Conservation (phyloP, 108 stramenopile genomes). For the Bacterosira constricta region DNA sequence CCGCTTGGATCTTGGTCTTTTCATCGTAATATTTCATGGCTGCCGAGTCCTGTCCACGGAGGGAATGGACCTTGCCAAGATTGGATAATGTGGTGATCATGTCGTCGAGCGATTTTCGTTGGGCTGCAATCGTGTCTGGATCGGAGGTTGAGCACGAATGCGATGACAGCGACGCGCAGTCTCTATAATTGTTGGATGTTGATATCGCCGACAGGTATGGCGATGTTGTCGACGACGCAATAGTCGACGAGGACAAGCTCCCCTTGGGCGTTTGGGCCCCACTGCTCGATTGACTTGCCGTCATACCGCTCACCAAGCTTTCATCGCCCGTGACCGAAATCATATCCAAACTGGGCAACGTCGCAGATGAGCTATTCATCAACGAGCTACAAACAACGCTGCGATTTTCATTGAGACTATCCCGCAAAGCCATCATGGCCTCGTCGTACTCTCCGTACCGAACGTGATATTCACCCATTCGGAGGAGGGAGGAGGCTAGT, state of each 20-base stretch:
- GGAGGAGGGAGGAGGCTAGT: conserved; percentile 61
- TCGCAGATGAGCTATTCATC: too few species aligned
- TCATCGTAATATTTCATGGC: conserved; percentile 82
- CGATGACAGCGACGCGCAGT: not conserved
- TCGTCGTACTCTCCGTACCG: conserved; percentile 75
- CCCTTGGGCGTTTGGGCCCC: not conserved
- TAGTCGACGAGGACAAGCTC: conserved; percentile 1
- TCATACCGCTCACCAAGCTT: conserved; percentile 20
- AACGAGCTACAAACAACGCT: conserved; percentile 52
- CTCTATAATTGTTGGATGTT: not conserved
- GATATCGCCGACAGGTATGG: conserved; percentile 4
- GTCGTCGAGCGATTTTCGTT: conserved; percentile 63
- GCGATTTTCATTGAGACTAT: conserved; percentile 72
- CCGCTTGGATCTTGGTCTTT: conserved; percentile 71
- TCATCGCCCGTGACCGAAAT: conserved; percentile 24
- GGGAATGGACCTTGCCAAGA: conserved; percentile 82
- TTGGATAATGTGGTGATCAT: conserved; percentile 70
- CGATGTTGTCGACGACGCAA: conserved; percentile 9
- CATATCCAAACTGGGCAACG: conserved; percentile 27
- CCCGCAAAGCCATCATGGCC: conserved; percentile 79
- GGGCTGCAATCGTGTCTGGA: conserved; percentile 19
- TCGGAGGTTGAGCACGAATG: conserved; percentile 13
- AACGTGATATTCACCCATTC: conserved; percentile 81
- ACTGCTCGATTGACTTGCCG: conserved; percentile 37
- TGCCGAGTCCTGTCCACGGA: conserved; percentile 75